Base-by-base conservation (phyloP, 371 early-diverging fungal species). In the Encephalitozoon romaleae region DNA sequence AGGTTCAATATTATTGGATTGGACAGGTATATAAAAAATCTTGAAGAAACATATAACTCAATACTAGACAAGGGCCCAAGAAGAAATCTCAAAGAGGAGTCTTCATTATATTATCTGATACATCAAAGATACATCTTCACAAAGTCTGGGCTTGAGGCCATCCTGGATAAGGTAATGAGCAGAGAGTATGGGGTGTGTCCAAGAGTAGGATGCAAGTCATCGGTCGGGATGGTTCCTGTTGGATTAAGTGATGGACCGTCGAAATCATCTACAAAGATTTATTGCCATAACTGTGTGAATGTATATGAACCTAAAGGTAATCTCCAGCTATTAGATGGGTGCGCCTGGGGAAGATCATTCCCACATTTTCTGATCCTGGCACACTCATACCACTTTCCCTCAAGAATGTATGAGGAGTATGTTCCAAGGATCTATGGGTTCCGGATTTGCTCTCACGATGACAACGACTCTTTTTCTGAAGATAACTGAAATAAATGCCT, bases 371-470 rank as follows among this genome's bases (percentile, higher is more conserved):
- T 97, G 43, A 91, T 95, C 85, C 88, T 93, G 82, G 89, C 89
- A 15, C 92, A 93, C 84, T 91, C 94, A 26, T 88, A 92, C 64
- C 65, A 78, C 63, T 79, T 83, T 74, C 75, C 81, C 15, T 41
- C 69, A 8, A 72, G 81, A 51, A 78, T 72, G n/a, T 77, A 78
- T 55, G 89, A 90, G 41, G 87, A 91, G 25, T 95, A 94, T 83
- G 88, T 89, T 41, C 97, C 97, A 23, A 89, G 88, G 67, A 93
- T 95, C 51, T 96, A 94, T 88, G 97, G 97, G 4, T 94, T 96
- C 87, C 90, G 89, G 77, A 85, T 95, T 28, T 67, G 42, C 42
- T 28, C 25, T 39, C 42, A 43, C 5, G 45, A 45, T 12, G 72
- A 18, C 39, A 26, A 65, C 52, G 73, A 73, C 26, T 73, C 73